Base-by-base conservation (phyloP, 2,329 filamentous ascomycete genomes). In the Curvularia sp. region DNA sequence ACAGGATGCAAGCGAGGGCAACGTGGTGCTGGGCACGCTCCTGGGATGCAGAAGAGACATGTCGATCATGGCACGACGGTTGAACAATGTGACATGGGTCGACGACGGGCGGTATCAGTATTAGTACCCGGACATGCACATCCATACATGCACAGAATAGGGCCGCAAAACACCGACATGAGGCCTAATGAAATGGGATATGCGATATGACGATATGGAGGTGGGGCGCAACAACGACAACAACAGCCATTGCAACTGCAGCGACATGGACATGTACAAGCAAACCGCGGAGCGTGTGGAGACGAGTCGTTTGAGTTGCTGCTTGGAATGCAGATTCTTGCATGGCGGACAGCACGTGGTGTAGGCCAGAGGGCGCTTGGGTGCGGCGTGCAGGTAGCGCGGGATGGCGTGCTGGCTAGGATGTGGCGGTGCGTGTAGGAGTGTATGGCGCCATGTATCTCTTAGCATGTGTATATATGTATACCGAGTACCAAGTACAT, bases 131-230 rank as follows among this genome's bases (percentile, higher is more conserved):
- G 41, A 30, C 28, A 13, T n/a, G 9, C 22, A 12, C 5, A 31
- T 31, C 10, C 30, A 26, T 18, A 9, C 15, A 15, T 35, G 33
- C 4, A 38, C 15, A n/a, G 13, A 38, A 18, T 15, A 24, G 22
- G 20, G 50, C 42, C 42, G 50, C 50, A 53, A 53, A 35, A 12
- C 41, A 53, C 50, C 50, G 50, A 53, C 50, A 53, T 53, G 50
- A 43, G 41, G 50, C 50, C 50, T 53, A 13, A 44, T 38, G 41
- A 15, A 15, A 33, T 10, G 22, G 41, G 22, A 28, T 18, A 50
- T 50, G 48, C 22, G 35, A 42, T 28, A 51, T 51, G 35, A 30
- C 35, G 35, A 22, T 28, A 41, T 20, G 49, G 49, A 51, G 22
- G 35, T 41, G 22, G 31, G 9, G 15, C 18, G 47, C 18, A 38